Evolutionary conservation across 2,329 filamentous ascomycete genomes (phyloP).

Genomic region (Aquanectria penicillioides): DNA sequence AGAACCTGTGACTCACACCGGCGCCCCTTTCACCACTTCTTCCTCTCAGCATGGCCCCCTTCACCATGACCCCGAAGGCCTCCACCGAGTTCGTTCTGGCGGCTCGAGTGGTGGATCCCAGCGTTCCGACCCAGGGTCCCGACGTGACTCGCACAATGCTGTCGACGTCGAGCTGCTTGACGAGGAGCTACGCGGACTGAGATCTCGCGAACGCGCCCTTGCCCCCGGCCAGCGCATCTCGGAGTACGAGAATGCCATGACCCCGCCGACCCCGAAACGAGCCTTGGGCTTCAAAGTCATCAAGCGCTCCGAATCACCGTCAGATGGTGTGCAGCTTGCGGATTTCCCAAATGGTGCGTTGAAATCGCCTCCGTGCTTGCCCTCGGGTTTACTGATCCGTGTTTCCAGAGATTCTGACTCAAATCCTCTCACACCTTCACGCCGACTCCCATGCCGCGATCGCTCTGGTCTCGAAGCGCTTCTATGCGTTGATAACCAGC

Average conservation of each 20-base stretch:
- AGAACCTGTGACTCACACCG: constrained; percentile 52
- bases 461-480: constrained; percentile 86
- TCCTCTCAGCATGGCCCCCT: constrained; percentile 67
- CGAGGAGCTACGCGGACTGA: constrained; percentile 65
- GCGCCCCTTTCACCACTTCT: constrained; percentile 45
- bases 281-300: constrained; percentile 65
- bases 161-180: constrained; percentile 58
- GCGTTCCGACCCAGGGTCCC: constrained; percentile 44
- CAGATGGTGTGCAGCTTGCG: constrained; percentile 55
- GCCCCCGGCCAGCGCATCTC: constrained; percentile 63
- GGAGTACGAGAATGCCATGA: constrained; percentile 70
- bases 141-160: constrained; percentile 42
- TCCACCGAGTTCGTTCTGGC: constrained; percentile 45
- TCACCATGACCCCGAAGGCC: constrained; percentile 54
- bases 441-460: constrained; percentile 85
- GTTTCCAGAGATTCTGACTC: constrained; percentile 83
- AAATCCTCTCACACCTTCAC: constrained; percentile 89
- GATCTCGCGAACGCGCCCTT: constrained; percentile 43
- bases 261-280: constrained; percentile 57
- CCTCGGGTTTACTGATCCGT: constrained; percentile 25
- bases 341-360: constrained; percentile 84
- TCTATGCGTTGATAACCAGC: constrained; percentile 87
- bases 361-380: neutral
- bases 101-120: constrained; percentile 50
- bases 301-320: constrained; percentile 55